Base-by-base conservation (phyloP, 2,329 filamentous ascomycete genomes). In the Pseudocercospora fijiensis region DNA sequence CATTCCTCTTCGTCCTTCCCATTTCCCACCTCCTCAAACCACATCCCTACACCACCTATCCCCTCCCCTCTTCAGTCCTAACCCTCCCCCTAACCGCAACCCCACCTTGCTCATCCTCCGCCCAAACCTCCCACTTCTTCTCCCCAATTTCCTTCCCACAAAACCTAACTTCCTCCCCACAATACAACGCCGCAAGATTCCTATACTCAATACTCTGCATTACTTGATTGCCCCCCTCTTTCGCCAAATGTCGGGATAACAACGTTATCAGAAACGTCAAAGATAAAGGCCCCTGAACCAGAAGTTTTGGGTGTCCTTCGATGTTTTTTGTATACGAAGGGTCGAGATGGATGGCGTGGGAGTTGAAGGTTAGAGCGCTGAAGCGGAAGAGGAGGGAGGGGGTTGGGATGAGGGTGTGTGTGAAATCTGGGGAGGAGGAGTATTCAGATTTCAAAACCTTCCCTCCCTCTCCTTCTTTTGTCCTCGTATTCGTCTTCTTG, bases 281-380 rank as follows among this genome's bases (percentile, higher is more conserved):
- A 1, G 86, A 87, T 60, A 99, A 80, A 0, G 95, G 94, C 0
- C 95, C 95, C 72, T 98, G 95, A 61, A 98, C 90, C 16, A 98
- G 83, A 26, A 92, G 81, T 65, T 88, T 85, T 4, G 83, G 83
- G 75, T 96, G 88, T 10, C 90, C 90, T 76, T 98, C 95, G 11
- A 88, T 80, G 11, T 85, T 80, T 43, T 84, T 83, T 58, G 87
- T 88, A 77, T 91, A 96, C 49, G 83, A 74, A 1, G 83, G 84
- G 76, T 97, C 90, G 22, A 96, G 83, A 78, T 99, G 95, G 70
- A 99, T 97, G 16, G 85, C 83, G 77, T 99, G 95, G 1, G 92
- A 91, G 77, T 99, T 99, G 81, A 92, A 93, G 2, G 90, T 94
- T 33, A 99, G 85, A 0, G 92, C 92, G 20, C 90, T 95, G 81